Base-by-base conservation (phyloP, 768 basidiomycete species). In the Leccinum barrowsii region DNA sequence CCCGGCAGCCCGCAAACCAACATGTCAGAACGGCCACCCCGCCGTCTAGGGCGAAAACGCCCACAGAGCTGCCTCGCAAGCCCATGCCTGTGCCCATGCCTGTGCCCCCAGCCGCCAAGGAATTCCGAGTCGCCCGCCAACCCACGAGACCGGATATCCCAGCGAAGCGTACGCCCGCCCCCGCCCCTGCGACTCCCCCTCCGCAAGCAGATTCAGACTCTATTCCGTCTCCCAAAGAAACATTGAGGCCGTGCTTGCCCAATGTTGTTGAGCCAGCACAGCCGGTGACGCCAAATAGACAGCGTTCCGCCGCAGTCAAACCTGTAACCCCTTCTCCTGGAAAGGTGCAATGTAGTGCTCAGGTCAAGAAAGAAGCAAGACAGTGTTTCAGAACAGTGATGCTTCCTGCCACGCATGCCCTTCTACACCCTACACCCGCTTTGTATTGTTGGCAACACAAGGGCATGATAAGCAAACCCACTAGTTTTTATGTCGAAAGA, bases 361-460 rank as follows among this genome's bases (percentile, higher is more conserved):
- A 79, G 37, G 92, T 88, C n/a, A 84, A 83, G 66, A 75, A 80
- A 13, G 86, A 83, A 10, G 7, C 28, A 28, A 82, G 80, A 62
- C 82, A 73, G 35, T 93, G 91, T 63, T 77, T 74, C 40, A 81
- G 87, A 55, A 76, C 73, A 59, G 80, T 90, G 37, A 87, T 84
- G 63, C 63, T 75, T 12, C 74, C 76, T 22, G 60, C 62, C 40
- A 66, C 62, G 8, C 67, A 71, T 59, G 55, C 59, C 13, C 46
- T 22, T 58, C 50, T 73, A 22, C 65, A 73, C 22, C 73, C 71
- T 2, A 64, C 46, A 4, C 71, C 71, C 8, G 71, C 56, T 19
- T 63, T 79, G 17, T 90, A 85, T 69, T 91, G 89, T 63, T 76
- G 77, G 68, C 84, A 89, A 66, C 91, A 92, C 63, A 73, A 73